Evolutionary conservation across 2,329 filamentous ascomycete genomes (phyloP).

Genomic region (Neopestalotiopsis sp.): DNA sequence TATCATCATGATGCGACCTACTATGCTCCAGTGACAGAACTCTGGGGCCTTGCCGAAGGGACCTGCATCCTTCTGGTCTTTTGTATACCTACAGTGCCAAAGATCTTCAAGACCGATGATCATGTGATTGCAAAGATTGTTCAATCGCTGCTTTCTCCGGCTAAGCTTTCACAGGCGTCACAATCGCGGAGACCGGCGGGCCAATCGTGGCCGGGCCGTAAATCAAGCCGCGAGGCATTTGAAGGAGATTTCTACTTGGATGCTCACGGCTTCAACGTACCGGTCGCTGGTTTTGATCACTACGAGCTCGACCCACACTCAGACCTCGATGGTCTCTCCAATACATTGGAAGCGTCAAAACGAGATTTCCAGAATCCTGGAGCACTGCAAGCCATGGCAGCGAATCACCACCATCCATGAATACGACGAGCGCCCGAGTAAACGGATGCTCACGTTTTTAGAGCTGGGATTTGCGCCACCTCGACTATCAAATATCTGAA

Average conservation of each 20-base stretch:
- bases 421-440: neutral
- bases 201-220: neutral
- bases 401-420: neutral
- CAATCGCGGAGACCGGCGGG: neutral
- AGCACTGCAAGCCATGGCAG: neutral
- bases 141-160: neutral
- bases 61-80: conserved; percentile 50
- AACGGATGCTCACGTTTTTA: neutral
- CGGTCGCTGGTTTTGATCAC: neutral
- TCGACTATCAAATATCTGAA: too few relatives aligned
- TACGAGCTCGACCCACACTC: too few relatives aligned
- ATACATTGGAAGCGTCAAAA: neutral
- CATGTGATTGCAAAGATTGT: neutral
- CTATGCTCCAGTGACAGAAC: conserved; percentile 42
- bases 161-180: neutral
- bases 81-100: conserved; percentile 44
- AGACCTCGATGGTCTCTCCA: neutral
- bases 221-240: neutral
- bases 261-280: neutral
- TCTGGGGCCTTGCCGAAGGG: conserved; percentile 51
- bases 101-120: conserved; percentile 36
- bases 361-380: neutral
- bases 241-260: neutral
- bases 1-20: conserved; percentile 40
- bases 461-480: neutral